Percentiles rank a stretch among this genome's conserved stretches.
These are phyloP conservation scores for Coniophora puteana DNA, from an alignment of 1,284 basidiomycete genomes.

Conservation along the genomic window DNA sequence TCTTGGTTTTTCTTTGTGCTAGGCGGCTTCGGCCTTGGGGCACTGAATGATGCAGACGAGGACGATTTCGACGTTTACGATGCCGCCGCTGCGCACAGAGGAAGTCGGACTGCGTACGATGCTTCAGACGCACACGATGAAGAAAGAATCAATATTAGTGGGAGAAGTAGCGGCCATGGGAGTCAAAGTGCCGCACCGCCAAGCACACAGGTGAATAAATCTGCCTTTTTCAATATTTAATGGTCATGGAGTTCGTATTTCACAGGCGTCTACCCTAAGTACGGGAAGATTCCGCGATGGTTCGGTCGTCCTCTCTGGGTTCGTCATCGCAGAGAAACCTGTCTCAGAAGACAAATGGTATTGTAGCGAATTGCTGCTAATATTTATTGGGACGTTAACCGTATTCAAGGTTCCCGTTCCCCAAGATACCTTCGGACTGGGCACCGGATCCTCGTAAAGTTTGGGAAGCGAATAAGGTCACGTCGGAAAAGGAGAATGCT, in stretches of 20 bases:
- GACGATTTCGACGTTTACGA: conserved; percentile 89
- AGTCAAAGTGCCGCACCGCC: too few species aligned
- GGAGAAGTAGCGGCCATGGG: conserved; percentile 18
- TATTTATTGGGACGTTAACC: conserved; percentile 10
- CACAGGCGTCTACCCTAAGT: too few species aligned
- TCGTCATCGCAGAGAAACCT: conserved; percentile 65
- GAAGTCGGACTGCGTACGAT: conserved; percentile 70
- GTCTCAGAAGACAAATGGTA: conserved; percentile 75
- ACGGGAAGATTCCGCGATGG: conserved; percentile 67
- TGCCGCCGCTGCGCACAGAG: conserved; percentile 30
- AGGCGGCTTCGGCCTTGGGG: conserved; percentile 87
- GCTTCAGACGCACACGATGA: conserved; percentile 59
- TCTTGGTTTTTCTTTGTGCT: conserved; percentile 10
- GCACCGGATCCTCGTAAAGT: conserved; percentile 76
- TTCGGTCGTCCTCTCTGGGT: conserved; percentile 69
- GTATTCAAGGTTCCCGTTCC: conserved; percentile 69
- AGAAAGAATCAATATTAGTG: conserved; percentile 43
- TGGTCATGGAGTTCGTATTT: too few species aligned
- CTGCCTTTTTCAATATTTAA: conserved; percentile 3
- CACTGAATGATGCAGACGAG: conserved; percentile 83
- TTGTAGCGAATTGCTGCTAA: conserved; percentile 18
- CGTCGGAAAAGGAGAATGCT: conserved; percentile 37
- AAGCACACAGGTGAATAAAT: conserved; percentile 13
- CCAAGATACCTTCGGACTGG: conserved; percentile 83
- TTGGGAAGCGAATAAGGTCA: conserved; percentile 58